Evolutionary conservation across 2,329 filamentous ascomycete genomes (phyloP).

Genomic region (Mycocentrospora acerina): DNA sequence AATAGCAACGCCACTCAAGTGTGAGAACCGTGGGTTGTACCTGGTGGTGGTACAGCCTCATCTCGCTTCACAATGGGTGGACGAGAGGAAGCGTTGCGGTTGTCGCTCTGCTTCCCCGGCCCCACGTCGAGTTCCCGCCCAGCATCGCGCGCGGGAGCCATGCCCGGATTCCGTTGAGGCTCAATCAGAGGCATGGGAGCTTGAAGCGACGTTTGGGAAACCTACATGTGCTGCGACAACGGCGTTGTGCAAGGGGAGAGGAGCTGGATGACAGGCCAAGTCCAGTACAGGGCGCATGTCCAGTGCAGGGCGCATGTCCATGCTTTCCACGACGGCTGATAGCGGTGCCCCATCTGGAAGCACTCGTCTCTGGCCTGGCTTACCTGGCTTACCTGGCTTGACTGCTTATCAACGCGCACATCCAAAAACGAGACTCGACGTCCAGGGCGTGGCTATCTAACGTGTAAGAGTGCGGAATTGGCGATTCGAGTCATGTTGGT

Average conservation of each 20-base stretch:
- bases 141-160: constrained; percentile 43
- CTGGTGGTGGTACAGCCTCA: constrained; percentile 22
- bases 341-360: too few relatives aligned
- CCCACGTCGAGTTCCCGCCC: constrained; percentile 33
- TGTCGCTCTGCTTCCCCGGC: constrained; percentile 33
- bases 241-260: constrained; percentile 25
- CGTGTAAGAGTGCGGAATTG: too few relatives aligned
- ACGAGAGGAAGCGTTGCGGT: constrained; percentile 29
- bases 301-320: constrained; percentile 1
- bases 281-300: too few relatives aligned
- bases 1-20: constrained; percentile 33
- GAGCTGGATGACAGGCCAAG: constrained; percentile 22
- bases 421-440: too few relatives aligned
- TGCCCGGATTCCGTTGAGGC: constrained; percentile 39
- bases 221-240: constrained; percentile 14
- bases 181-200: constrained; percentile 32
- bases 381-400: too few relatives aligned
- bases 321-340: too few relatives aligned
- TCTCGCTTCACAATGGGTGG: constrained; percentile 29
- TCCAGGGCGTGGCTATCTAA: too few relatives aligned
- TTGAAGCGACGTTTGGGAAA: constrained; percentile 14
- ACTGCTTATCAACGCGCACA: too few relatives aligned
- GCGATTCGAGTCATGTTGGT: too few relatives aligned
- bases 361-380: too few relatives aligned
- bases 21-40: constrained; percentile 12